These are phyloP conservation scores for Clonostachys rosea DNA, from an alignment of 2,329 filamentous ascomycete genomes.

Conservation along the genomic window DNA sequence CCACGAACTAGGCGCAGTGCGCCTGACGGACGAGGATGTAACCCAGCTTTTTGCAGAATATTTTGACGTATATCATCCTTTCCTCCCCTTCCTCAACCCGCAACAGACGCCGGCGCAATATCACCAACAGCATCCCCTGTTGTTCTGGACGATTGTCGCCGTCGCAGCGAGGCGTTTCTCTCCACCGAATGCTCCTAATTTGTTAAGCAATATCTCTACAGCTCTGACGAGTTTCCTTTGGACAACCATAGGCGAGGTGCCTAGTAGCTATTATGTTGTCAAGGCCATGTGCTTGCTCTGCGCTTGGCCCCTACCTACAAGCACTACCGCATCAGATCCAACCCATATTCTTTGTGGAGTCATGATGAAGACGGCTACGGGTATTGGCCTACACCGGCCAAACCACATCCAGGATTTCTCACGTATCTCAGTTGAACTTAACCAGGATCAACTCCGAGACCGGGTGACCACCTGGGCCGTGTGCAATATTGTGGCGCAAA, in stretches of 20 bases:
- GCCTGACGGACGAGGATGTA: constrained; percentile 60
- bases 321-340: constrained; percentile 72
- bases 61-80: constrained; percentile 72
- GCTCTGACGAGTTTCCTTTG: constrained; percentile 69
- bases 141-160: constrained; percentile 82
- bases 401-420: constrained; percentile 83
- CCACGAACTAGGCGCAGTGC: constrained; percentile 58
- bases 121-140: constrained; percentile 70
- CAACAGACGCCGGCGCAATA: constrained; percentile 66
- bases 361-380: constrained; percentile 84
- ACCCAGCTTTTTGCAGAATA: constrained; percentile 67
- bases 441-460: constrained; percentile 75
- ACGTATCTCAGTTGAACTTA: constrained; percentile 67
- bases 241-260: constrained; percentile 72
- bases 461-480: constrained; percentile 79
- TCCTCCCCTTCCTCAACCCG: constrained; percentile 69
- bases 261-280: constrained; percentile 74
- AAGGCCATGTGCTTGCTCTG: constrained; percentile 77
- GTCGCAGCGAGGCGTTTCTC: constrained; percentile 70
- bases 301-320: constrained; percentile 80
- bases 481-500: constrained; percentile 79
- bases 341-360: constrained; percentile 78
- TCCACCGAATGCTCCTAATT: constrained; percentile 45
- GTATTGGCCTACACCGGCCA: constrained; percentile 76
- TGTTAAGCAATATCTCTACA: constrained; percentile 64